phyloP scores from a whole-genome alignment of 441 rosid genomes.

The Arabidopsis hybrid region DNA sequence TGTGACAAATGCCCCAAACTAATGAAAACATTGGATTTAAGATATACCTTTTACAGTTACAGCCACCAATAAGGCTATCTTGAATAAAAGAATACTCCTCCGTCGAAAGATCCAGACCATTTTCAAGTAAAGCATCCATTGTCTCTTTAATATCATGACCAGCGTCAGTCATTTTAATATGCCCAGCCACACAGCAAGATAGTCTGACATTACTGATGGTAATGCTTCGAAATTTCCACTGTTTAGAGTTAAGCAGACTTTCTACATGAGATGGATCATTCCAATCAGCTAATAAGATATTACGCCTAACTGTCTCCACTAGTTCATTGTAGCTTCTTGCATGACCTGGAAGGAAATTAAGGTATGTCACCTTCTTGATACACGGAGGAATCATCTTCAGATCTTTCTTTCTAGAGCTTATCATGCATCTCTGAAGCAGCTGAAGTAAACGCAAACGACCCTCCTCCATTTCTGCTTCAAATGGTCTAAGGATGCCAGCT shows the following conservation, averaged over 20 bases:
- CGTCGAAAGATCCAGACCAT: conserved; percentile 66
- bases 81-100: conserved; percentile 77
- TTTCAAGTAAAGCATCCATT: conserved; percentile 75
- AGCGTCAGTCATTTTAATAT: conserved; percentile 79
- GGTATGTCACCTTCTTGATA: conserved; percentile 76
- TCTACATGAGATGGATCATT: conserved; percentile 98
- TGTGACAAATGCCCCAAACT: conserved; percentile 11
- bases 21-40: conserved; percentile 32
- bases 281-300: conserved; percentile 97
- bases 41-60: conserved; percentile 81
- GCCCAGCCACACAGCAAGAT: conserved; percentile 98
- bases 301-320: conserved; percentile 89
- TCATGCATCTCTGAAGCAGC: conserved; percentile 88
- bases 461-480: conserved; percentile 92
- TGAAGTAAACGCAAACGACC: conserved; percentile 78
- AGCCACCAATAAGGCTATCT: conserved; percentile 76
- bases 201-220: conserved; percentile 83
- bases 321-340: conserved; percentile 95
- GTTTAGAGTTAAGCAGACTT: conserved; percentile 93
- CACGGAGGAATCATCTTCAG: conserved; percentile 92
- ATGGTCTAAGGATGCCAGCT: conserved; percentile 88
- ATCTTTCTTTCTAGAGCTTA: conserved; percentile 93
- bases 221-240: conserved; percentile 85
- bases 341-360: conserved; percentile 78
- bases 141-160: conserved; percentile 96